phyloP scores from a whole-genome alignment of 2,329 filamentous ascomycete species.

The Alternaria infectoria region DNA sequence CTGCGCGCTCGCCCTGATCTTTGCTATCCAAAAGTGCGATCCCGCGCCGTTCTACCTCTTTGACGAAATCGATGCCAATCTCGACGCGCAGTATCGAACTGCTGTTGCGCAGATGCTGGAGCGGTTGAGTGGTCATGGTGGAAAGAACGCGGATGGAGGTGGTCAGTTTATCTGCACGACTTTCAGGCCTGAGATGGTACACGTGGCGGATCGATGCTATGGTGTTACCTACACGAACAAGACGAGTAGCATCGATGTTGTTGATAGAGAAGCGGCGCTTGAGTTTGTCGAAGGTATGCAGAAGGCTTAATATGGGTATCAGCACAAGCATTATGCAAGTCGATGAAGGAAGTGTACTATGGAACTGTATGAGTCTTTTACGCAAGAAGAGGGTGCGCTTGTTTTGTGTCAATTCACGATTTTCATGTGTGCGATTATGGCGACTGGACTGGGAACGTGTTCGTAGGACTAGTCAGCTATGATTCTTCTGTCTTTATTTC shows the following conservation, averaged over 20 bases:
- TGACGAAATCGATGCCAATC: constrained; percentile 97
- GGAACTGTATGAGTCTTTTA: background rate
- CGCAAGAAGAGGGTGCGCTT: background rate
- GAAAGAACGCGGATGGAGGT: constrained; percentile 53
- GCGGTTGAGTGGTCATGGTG: constrained; percentile 52
- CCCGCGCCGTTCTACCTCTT: constrained; percentile 99
- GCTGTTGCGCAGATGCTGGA: constrained; percentile 90
- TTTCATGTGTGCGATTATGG: background rate
- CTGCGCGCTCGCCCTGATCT: constrained; percentile 95
- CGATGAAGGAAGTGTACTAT: background rate
- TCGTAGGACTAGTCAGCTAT: background rate
- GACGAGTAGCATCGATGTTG: constrained; percentile 91
- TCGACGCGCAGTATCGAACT: constrained; percentile 96
- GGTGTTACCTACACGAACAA: constrained; percentile 92
- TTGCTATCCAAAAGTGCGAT: constrained; percentile 97
- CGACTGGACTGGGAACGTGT: background rate
- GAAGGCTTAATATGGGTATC: constrained; percentile 22
- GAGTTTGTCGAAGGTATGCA: constrained; percentile 92
- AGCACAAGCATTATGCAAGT: background rate
- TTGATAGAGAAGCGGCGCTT: constrained; percentile 83
- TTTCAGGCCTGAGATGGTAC: constrained; percentile 94
- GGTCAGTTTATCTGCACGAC: constrained; percentile 98
- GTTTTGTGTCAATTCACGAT: background rate
- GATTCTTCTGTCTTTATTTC: background rate
- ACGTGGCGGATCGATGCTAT: constrained; percentile 96